A percentile compares a stretch with the other conserved stretches of the same genome.
Conservation (phyloP, 495 filamentous ascomycete genomes). For the Xylaria nigripes region DNA sequence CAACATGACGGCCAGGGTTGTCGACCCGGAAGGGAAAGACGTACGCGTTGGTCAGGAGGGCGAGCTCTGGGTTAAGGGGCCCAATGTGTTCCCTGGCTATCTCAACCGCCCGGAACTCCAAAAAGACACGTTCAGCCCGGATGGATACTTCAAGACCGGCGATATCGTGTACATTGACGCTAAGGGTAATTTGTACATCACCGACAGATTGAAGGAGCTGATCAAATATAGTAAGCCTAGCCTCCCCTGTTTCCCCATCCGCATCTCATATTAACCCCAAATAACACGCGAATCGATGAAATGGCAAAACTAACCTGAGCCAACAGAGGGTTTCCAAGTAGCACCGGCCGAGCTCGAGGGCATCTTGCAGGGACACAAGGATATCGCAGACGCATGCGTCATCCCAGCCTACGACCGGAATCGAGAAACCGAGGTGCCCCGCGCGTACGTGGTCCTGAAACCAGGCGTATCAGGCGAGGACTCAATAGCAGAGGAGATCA, state of each 20-base stretch:
- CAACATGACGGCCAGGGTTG: constrained; percentile 78
- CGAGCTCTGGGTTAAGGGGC: constrained; percentile 72
- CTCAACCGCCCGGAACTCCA: constrained; percentile 62
- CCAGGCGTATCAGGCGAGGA: constrained; percentile 41
- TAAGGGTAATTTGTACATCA: constrained; percentile 51
- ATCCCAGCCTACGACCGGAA: constrained; percentile 65
- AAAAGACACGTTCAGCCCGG: constrained; percentile 52
- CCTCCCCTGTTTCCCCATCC: not conserved
- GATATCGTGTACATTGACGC: constrained; percentile 57
- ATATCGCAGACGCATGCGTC: constrained; percentile 78
- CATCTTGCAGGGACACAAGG: constrained; percentile 58
- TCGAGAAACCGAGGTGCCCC: constrained; percentile 70
- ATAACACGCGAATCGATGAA: not conserved
- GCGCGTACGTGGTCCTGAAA: constrained; percentile 69
- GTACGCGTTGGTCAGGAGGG: constrained; percentile 42
- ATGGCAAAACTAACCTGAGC: not conserved
- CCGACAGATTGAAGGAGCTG: constrained; percentile 82
- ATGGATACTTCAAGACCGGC: constrained; percentile 81
- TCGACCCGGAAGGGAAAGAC: constrained; percentile 53
- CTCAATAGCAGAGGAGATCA: constrained; percentile 53
- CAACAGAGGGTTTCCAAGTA: constrained; percentile 69
- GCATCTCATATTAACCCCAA: not conserved
- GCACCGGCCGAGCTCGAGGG: constrained; percentile 82
- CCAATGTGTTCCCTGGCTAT: constrained; percentile 71
- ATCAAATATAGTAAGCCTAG: constrained; percentile 65